phyloP scores from a whole-genome alignment of 208 protist genomes.

The Trypanosoma theileri region DNA sequence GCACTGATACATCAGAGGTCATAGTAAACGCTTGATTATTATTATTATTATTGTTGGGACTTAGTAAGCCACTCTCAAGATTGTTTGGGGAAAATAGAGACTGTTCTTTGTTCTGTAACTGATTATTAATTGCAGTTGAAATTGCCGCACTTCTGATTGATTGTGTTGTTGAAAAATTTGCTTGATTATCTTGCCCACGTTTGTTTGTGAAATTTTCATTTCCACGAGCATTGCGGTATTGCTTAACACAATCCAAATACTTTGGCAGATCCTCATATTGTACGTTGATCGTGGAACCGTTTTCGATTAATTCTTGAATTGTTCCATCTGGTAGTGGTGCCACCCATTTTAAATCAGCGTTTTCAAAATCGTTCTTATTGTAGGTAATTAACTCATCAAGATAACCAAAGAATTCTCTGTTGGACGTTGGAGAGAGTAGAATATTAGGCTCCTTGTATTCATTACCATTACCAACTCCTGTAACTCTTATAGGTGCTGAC shows the following conservation, averaged over 20 bases:
- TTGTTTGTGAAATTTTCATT: slow-evolving; percentile 4
- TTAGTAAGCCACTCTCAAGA: slow-evolving; percentile 6
- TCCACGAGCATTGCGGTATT: slow-evolving; percentile 38
- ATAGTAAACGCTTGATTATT: background rate
- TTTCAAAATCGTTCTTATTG: slow-evolving; percentile 42
- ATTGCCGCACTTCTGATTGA: slow-evolving; percentile 4
- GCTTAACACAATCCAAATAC: slow-evolving; percentile 47
- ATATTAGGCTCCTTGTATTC: slow-evolving; percentile 4
- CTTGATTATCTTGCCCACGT: background rate
- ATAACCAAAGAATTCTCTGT: slow-evolving; percentile 58
- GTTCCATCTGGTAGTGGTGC: slow-evolving; percentile 47
- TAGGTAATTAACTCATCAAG: slow-evolving; percentile 50
- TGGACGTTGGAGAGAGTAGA: slow-evolving; percentile 36
- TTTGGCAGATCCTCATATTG: slow-evolving; percentile 52
- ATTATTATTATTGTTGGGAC: background rate
- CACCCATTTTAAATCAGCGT: slow-evolving; percentile 64
- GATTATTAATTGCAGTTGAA: slow-evolving; percentile 2
- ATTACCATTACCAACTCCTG: background rate
- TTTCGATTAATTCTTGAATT: slow-evolving; percentile 66
- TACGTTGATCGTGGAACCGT: slow-evolving; percentile 46
- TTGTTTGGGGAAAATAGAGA: background rate
- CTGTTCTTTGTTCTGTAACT: background rate
- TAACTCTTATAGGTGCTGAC: background rate
- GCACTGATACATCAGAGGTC: background rate
- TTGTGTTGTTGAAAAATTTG: background rate